Evolutionary conservation across 129 eudicot species (phyloP), one percentile per base, ranked within the genome.

Genomic region (Sambucus nigra): DNA sequence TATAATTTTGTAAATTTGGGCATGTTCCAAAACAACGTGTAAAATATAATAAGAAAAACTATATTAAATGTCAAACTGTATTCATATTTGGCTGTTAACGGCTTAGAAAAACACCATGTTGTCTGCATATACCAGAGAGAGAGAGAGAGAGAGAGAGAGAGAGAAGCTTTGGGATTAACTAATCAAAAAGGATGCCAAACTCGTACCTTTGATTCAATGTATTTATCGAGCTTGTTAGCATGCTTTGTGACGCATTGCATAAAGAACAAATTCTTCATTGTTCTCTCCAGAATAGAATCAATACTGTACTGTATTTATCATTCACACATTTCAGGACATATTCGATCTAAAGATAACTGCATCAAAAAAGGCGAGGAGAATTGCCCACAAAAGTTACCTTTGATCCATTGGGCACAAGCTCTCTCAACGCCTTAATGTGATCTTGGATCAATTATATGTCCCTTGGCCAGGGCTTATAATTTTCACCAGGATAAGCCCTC

Each of bases 381-480:
- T 23, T n/a, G 15, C 33, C 25, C 2, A 7, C 25, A 4, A 38
- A 57, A 33, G 49, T 54, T 71, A 92, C 99, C 94, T 92, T 92
- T 53, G 96, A 82, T 74, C 99, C 99, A 57, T 71, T 91, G 18
- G 99, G 94, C 53, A 91, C 88, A 65, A 91, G 91, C 51, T 83
- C 84, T 0, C 96, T 66, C 49, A 83, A 67, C 65, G 83, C 94
- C 76, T 80, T 88, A 35, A 88, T 69, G 4, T 91, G 94, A 67
- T 88, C 96, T 72, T 88, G 94, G 69, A 88, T 88, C 74, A 88
- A 28, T 29, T 88, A 94, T 44, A 94, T 83, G 61, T 88, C 96
- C 63, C 91, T 77, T 8, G 96, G 96, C 57, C 94, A 68, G 2
- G 94, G 94, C 54, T 70, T 70, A 41, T 74, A 48, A 52, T 73